These are phyloP conservation scores for Fusarium sp. DNA, from an alignment of 2,329 filamentous ascomycete genomes.

Conservation along the genomic window DNA sequence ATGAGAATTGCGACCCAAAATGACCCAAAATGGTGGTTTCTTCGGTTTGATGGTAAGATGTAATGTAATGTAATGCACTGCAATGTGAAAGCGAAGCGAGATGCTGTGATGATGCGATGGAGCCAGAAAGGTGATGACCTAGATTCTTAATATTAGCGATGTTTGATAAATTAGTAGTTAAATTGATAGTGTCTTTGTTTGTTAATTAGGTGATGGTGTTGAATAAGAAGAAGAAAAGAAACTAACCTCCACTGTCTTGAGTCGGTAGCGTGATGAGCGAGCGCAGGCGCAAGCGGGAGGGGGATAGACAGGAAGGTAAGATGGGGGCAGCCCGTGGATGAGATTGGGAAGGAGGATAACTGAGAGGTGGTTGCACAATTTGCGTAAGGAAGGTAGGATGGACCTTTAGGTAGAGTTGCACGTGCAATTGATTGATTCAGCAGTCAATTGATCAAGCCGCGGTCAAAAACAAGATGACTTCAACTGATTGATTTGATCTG, in stretches of 20 bases:
- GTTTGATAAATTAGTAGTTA: neutral
- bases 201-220: slow-evolving; percentile 34
- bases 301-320: slow-evolving; percentile 27
- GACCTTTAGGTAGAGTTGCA: slow-evolving; percentile 24
- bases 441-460: slow-evolving; percentile 17
- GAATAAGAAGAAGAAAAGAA: slow-evolving; percentile 18
- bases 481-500: neutral
- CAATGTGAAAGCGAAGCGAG: neutral
- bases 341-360: slow-evolving; percentile 33
- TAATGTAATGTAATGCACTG: neutral
- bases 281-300: neutral
- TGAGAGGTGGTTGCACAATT: slow-evolving; percentile 35
- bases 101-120: slow-evolving; percentile 1
- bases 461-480: slow-evolving; percentile 1
- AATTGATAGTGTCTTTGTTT: slow-evolving; percentile 1
- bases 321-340: slow-evolving; percentile 22
- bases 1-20: slow-evolving; percentile 31
- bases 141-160: neutral
- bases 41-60: neutral
- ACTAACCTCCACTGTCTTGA: slow-evolving; percentile 8
- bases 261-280: slow-evolving; percentile 20
- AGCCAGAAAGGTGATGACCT: neutral
- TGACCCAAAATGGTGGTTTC: slow-evolving; percentile 1
- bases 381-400: neutral
- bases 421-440: slow-evolving; percentile 22